These are phyloP conservation scores for Ogataea pini DNA, from an alignment of 805 yeast genomes.

Conservation along the genomic window DNA sequence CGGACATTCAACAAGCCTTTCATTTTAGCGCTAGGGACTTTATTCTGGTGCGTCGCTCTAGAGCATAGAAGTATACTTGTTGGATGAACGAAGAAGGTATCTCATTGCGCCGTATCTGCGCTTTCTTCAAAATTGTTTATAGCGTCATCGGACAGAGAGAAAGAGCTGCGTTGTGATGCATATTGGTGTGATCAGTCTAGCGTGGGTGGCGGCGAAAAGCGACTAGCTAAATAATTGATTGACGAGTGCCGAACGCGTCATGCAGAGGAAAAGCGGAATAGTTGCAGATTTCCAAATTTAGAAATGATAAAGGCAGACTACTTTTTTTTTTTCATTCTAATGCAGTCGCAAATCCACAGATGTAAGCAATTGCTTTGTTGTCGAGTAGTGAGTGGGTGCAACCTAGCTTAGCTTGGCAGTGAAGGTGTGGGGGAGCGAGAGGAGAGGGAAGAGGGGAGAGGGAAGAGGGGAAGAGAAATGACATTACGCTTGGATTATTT, in stretches of 20 bases:
- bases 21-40: not conserved
- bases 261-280: not conserved
- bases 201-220: not conserved
- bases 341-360: not conserved
- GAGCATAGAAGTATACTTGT: not conserved
- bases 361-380: not conserved
- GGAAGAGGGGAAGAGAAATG: no score
- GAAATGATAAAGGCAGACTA: conserved; percentile 2
- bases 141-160: not conserved
- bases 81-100: not conserved
- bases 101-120: not conserved
- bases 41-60: not conserved
- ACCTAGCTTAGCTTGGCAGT: not conserved
- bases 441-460: no score
- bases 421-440: no score
- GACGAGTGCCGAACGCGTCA: conserved; percentile 1
- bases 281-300: not conserved
- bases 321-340: not conserved
- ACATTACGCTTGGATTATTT: no score
- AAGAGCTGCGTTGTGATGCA: not conserved
- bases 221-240: not conserved
- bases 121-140: not conserved
- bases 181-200: not conserved
- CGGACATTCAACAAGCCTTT: not conserved
- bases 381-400: not conserved